Evolutionary conservation across 2,329 filamentous ascomycete genomes (phyloP), one percentile per base, ranked within the genome.

Genomic region (Aurifilum marmelostoma): DNA sequence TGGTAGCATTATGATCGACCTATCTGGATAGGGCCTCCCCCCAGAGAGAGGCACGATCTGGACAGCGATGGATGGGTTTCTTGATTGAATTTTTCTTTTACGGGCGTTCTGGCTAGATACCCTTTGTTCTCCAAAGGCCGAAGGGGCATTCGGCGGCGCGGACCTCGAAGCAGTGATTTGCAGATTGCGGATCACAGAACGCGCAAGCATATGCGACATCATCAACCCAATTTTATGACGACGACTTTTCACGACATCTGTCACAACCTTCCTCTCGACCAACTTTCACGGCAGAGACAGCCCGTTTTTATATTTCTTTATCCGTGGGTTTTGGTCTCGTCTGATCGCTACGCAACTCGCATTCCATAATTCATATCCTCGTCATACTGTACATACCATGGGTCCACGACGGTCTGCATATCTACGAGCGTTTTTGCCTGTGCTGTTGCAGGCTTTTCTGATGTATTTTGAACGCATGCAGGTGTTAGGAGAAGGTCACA

Each of bases 11-110:
- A 73, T 72, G 69, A 73, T 75, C 74, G 63, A 75, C 69, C 71
- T 75, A 75, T 73, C 78, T 79, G 77, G 75, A 79, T 78, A 78
- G 71, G 68, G 72, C 8, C 69, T 68, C 70, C 70, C 60, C 61
- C 63, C 71, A 62, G 67, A 39, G 8, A 24, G 71, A 68, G 54
- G 65, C 63, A 71, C 69, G 67, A 67, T 71, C 66, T 70, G 74
- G 71, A 71, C 68, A 68, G 65, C 68, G 68, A 60, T 58, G 56
- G 34, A 65, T 72, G 71, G 67, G 66, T 47, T 64, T 70, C 65
- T 69, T n/a, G 67, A 63, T 74, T 74, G 71, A 24, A 72, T 72
- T 74, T 73, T 67, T 68, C 21, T 21, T n/a, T 47, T 47, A 70
- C 63, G 65, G 54, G 68, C 64, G 69, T 70, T 73, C 73, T 74